Conservation (phyloP, 2,329 filamentous ascomycete genomes). For the Acephala macrosclerotiorum region DNA sequence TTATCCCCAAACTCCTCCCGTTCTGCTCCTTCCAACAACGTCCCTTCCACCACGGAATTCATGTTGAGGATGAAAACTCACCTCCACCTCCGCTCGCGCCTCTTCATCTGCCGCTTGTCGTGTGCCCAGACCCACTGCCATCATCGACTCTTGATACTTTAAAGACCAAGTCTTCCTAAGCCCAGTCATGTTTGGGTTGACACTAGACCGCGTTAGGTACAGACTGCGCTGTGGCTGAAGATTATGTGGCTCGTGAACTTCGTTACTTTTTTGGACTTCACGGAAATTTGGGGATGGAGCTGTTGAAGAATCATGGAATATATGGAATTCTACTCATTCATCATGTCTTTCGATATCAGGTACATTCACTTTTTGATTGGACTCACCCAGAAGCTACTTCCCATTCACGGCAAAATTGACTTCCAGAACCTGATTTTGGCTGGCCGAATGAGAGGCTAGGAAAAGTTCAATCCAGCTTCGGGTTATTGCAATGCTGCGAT, state of each 20-base stretch:
- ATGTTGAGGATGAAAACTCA: constrained; percentile 14
- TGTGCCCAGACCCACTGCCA: constrained; percentile 41
- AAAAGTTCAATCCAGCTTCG: neutral
- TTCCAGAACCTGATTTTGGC: constrained; percentile 13
- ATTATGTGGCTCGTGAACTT: constrained; percentile 6
- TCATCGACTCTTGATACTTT: constrained; percentile 35
- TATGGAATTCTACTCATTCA: neutral
- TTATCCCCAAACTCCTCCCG: neutral
- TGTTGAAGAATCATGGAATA: constrained; percentile 1
- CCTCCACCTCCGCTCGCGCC: constrained; percentile 71
- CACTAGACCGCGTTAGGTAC: constrained; percentile 13
- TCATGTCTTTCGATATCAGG: neutral
- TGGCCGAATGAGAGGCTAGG: constrained; percentile 8
- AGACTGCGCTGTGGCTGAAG: neutral
- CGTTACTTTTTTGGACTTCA: neutral
- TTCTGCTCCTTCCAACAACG: constrained; percentile 5
- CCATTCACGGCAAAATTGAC: constrained; percentile 15
- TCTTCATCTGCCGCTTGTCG: constrained; percentile 62
- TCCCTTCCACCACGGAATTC: neutral
- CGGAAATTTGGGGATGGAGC: neutral
- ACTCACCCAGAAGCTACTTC: constrained; percentile 12
- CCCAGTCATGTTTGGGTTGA: neutral
- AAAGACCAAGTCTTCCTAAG: constrained; percentile 34
- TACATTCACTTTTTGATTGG: constrained; percentile 9
- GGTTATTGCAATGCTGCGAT: neutral